Base-by-base conservation (phyloP, 2,329 filamentous ascomycete genomes). In the Sclerotinia trifoliorum region DNA sequence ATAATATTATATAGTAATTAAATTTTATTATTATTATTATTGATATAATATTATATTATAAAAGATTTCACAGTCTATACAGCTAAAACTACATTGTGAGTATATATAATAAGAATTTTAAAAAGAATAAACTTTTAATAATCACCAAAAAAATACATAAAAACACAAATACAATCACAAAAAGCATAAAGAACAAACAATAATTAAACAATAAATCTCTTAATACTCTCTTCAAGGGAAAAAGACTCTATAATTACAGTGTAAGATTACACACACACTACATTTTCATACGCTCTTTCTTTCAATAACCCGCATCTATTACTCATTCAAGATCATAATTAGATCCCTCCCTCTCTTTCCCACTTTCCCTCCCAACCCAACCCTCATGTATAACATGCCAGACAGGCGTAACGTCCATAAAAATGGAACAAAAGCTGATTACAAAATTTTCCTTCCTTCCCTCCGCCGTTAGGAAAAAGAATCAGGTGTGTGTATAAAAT, bases 371-470 rank as follows among this genome's bases (percentile, higher is more conserved):
- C 35, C 35, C 8, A 35, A 35, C 54, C 54, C 26, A 48, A 32
- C 15, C 51, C 51, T 58, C 52, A 15, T 39, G 29, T 48, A 39
- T 44, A 62, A 39, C 60, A 61, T 73, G 71, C 71, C 72, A 70
- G 72, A 65, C 72, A 71, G 72, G 70, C 71, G 72, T 73, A 72
- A 70, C 69, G 72, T 68, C 67, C 72, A 66, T 70, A 68, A 72
- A 66, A 24, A 67, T 56, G 56, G 68, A 68, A 70, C 65, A 70
- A 70, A 72, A 69, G 29, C 42, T 65, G 67, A 67, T 66, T 60
- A 66, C n/a, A 60, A 15, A 29, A 39, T 49, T 32, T n/a, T 17
- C 21, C 52, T 26, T 21, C 54, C 35, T 10, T 10, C 2, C 35
- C 2, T 35, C 35, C 35, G 7, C 7, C n/a, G 15, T 49, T 44